Conservation (phyloP, 306 rosid species). For the Trifolium repens region DNA sequence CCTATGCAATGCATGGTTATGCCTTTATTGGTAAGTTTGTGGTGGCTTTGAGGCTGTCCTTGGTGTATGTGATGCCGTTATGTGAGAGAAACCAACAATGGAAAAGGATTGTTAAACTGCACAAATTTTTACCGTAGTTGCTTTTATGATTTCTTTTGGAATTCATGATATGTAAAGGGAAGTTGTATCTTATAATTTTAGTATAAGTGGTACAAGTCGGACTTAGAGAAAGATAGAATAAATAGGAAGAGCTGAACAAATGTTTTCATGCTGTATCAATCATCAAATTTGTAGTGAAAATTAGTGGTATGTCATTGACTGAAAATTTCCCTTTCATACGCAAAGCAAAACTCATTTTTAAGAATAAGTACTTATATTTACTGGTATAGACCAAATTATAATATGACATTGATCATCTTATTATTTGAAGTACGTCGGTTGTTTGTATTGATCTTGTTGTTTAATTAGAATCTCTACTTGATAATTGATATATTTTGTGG, state of each 20-base stretch:
- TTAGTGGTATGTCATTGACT: neutral
- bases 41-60: neutral
- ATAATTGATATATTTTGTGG: conserved; percentile 32
- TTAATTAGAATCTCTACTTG: conserved; percentile 16
- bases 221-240: neutral
- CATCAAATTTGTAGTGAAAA: conserved; percentile 1
- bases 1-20: conserved; percentile 1
- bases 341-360: neutral
- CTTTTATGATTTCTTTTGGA: neutral
- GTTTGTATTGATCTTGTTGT: conserved; percentile 5
- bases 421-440: neutral
- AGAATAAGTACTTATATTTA: neutral
- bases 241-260: neutral
- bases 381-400: conserved; percentile 3
- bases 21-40: neutral
- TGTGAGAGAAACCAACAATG: neutral
- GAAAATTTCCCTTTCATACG: neutral
- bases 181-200: neutral
- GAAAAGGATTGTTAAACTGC: neutral
- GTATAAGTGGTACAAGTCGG: conserved; percentile 1
- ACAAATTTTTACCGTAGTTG: neutral
- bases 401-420: conserved; percentile 5
- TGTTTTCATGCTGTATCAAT: neutral
- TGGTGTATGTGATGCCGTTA: neutral
- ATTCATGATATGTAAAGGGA: neutral